Base-by-base conservation (phyloP, 805 yeast species). In the Barnettozyma vustinii region DNA sequence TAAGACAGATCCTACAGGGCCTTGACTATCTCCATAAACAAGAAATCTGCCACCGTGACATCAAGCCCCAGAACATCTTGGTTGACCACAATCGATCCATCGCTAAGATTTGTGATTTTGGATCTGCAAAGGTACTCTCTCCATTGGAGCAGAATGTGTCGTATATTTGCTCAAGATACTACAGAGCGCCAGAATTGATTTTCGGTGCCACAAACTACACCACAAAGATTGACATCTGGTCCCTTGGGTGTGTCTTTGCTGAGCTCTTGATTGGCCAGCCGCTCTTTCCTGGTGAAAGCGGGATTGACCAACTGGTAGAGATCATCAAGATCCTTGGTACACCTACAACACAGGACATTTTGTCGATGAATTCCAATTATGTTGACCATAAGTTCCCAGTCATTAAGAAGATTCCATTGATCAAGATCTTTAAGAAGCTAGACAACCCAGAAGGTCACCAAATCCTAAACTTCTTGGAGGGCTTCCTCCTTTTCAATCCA, bases 191-290 rank as follows among this genome's bases (percentile, higher is more conserved):
- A 0, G 99, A 94, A 69, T 79, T 94, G 58, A 94, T 94, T 52
- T 94, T 94, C 72, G 99, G 98, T 18, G 96, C 98, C 13, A 86
- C 96, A 25, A 88, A 91, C 68, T 94, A 94, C 68, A 89, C 98
- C 8, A 90, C 97, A 27, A 91, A 92, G 67, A 94, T 94, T 56
- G 99, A 94, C 66, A 81, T 94, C 43, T 94, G 99, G 99, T 87
- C 96, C 13, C 89, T 96, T 13, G 97, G 96, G 19, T 94, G 99
- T 72, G 99, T 94, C 20, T 90, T 94, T 88, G 98, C 98, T 5
- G 99, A 94, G 70, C 73, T 94, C 60, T 80, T 91, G 54, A 76
- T 94, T 49, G 98, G 99, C 16, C 97, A 90, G 65, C 99, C 99
- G 13, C 73, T 94, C 56, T 94, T 94, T 71, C 99, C 99, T 12